Evolutionary conservation across 1,284 basidiomycete species (phyloP), one percentile per base, ranked within the genome.

Genomic region (Apiotrichum montevideense): DNA sequence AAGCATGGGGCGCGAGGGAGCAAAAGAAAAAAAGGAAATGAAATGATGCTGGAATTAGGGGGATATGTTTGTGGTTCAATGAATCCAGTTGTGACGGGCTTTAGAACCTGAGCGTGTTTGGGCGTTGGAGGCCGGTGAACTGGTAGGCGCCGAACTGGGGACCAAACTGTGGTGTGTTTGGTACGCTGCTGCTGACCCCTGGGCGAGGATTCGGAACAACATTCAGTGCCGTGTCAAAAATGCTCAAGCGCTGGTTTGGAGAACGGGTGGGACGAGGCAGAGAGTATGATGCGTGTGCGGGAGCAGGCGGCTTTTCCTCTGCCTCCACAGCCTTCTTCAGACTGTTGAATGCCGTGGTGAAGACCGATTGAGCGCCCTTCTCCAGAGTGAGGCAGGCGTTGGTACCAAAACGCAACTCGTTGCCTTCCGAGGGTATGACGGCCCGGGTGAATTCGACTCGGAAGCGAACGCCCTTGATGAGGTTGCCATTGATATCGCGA

Each of bases 291-390:
- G 44, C 37, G 35, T 15, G 50, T 10, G 43, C 6, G 40, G 49
- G 39, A 21, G 21, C 21, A 21, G 21, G 21, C 21, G 21, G 21
- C 2, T 21, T 15, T 15, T 49, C 51, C 44, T 61, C 59, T 10
- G 41, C 33, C 42, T 61, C 54, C 13, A 61, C 54, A 8, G 56
- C 48, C 34, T 45, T 45, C 41, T 52, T 41, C 10, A 61, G 55
- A 13, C 47, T 44, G 35, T 58, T 45, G 46, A 15, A 69, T 63
- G 66, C 58, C 63, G 69, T 59, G 55, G 66, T 70, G 66, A 77
- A 77, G 10, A 69, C 63, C 11, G 74, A 76, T 47, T 73, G 70
- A 2, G 75, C 75, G 34, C 75, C 75, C 58, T 74, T 75, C 62
- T 75, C 73, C 29, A 71, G 66, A 4, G 72, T 73, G 21, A 76